Evolutionary conservation across 352 stramenopile genomes (phyloP).

Genomic region (Chrysophaeum taylorii): DNA sequence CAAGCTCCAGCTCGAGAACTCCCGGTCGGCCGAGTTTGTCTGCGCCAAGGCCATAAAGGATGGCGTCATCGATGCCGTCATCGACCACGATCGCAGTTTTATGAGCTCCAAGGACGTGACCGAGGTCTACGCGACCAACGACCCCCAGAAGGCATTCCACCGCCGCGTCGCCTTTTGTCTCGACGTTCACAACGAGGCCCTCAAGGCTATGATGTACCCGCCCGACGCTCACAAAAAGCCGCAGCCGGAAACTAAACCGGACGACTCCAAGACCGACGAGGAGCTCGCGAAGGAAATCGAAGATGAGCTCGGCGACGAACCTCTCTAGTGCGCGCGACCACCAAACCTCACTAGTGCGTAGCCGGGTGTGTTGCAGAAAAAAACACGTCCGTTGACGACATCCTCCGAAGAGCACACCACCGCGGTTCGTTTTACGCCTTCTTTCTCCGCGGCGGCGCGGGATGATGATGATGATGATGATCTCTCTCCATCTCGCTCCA

Average conservation of each 20-base stretch:
- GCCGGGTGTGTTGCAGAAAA: too few relatives aligned
- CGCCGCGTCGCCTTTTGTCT: constrained; percentile 94
- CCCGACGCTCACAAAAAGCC: constrained; percentile 85
- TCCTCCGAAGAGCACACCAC: too few relatives aligned
- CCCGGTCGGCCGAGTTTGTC: constrained; percentile 87
- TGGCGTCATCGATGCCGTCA: constrained; percentile 92
- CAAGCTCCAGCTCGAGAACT: constrained; percentile 79
- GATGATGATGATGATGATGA: too few relatives aligned
- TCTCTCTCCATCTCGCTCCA: too few relatives aligned
- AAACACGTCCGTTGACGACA: too few relatives aligned
- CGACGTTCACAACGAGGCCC: constrained; percentile 95
- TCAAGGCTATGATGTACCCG: constrained; percentile 93
- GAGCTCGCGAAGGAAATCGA: constrained; percentile 86
- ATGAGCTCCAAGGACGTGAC: constrained; percentile 67
- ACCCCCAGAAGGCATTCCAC: constrained; percentile 87
- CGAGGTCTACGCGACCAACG: constrained; percentile 79
- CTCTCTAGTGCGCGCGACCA: too few relatives aligned
- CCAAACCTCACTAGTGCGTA: too few relatives aligned
- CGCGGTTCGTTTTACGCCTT: too few relatives aligned
- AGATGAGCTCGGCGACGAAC: too few relatives aligned
- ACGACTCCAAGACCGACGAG: constrained; percentile 90
- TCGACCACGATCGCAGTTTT: constrained; percentile 88
- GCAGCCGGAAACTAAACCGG: constrained; percentile 50
- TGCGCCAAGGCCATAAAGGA: constrained; percentile 95
- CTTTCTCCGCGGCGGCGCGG: too few relatives aligned